Evolutionary conservation across 176 grass and related monocot species (phyloP).

Genomic region (Juncus inflexus): DNA sequence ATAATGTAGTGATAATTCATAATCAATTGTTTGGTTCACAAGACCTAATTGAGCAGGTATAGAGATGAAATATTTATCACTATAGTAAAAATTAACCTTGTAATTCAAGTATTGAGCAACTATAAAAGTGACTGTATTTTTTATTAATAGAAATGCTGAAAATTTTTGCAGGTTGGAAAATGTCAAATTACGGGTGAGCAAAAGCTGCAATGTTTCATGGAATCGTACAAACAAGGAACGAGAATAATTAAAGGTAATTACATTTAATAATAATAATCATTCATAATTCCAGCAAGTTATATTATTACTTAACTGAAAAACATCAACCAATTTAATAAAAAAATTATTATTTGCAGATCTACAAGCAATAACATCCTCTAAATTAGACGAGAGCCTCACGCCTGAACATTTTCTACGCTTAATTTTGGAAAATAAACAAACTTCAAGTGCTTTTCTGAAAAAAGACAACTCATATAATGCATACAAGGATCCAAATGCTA

Average conservation of each 20-base stretch:
- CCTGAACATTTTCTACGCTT: slow-evolving; percentile 68
- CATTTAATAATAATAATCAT: neutral
- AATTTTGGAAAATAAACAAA: slow-evolving; percentile 63
- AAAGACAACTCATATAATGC: slow-evolving; percentile 48
- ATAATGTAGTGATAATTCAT: slow-evolving; percentile 57
- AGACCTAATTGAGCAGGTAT: slow-evolving; percentile 75
- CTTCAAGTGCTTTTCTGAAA: slow-evolving; percentile 25
- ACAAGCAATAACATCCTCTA: slow-evolving; percentile 50
- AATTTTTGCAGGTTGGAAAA: slow-evolving; percentile 38
- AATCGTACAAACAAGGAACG: slow-evolving; percentile 73
- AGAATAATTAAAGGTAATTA: slow-evolving; percentile 68
- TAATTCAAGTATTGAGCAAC: slow-evolving; percentile 5
- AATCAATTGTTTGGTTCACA: slow-evolving; percentile 76
- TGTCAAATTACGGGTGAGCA: slow-evolving; percentile 51
- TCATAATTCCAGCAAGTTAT: neutral
- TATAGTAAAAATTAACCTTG: neutral
- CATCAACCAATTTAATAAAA: slow-evolving; percentile 23
- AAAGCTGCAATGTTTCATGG: slow-evolving; percentile 62
- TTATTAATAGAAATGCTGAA: too few species aligned
- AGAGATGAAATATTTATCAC: too few species aligned
- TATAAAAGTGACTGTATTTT: too few species aligned
- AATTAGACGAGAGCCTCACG: slow-evolving; percentile 72
- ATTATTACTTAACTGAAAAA: slow-evolving; percentile 28
- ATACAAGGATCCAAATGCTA: slow-evolving; percentile 83
- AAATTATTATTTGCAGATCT: slow-evolving; percentile 45